Base-by-base conservation (phyloP, 192 early-diverging fungal genomes). In the Oehlia diaphana region DNA sequence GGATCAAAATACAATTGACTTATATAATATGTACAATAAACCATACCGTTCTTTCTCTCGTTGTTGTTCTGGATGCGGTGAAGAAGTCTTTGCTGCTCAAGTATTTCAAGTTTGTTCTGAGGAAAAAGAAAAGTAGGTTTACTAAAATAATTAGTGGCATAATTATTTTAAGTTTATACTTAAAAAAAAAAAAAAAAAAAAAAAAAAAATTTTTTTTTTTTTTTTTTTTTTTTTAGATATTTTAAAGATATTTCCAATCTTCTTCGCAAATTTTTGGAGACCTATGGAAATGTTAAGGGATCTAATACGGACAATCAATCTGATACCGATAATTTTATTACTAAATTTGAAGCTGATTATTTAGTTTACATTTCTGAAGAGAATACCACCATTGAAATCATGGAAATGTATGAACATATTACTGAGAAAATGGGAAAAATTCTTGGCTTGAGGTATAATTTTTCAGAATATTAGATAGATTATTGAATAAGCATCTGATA, bases 11-110 rank as follows among this genome's bases (percentile, higher is more conserved):
- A 83, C 84, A 14, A 76, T 84, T 33, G 84, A 84, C 19, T 81
- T 82, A 4, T 90, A 89, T 72, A 80, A 89, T 28, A 84, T 81
- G 42, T 90, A 83, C 70, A 90, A 90, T 78, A 86, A 83, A 65
- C 89, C 89, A 5, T 90, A 87, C 42, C 84, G 88, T 0, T 86
- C 84, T 10, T 90, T 87, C 63, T 83, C 82, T 10, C 76, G 89
- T 9, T 88, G 83, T 80, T 90, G 89, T 76, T 78, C 77, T 10
- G 81, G 80, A 14, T 90, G 89, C 66, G 87, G 85, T 35, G 82
- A 81, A 23, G 89, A 90, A 63, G 72, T 84, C 21, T 78, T 83
- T 26, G 80, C 87, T 35, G 82, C 84, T 9, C n/a, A 77, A 50
- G 78, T 85, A 42, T 62, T 76, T 44, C 74, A 76, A 64, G 62